phyloP scores from a whole-genome alignment of 2,329 filamentous ascomycete genomes.

The Magnaporthiopsis poae region DNA sequence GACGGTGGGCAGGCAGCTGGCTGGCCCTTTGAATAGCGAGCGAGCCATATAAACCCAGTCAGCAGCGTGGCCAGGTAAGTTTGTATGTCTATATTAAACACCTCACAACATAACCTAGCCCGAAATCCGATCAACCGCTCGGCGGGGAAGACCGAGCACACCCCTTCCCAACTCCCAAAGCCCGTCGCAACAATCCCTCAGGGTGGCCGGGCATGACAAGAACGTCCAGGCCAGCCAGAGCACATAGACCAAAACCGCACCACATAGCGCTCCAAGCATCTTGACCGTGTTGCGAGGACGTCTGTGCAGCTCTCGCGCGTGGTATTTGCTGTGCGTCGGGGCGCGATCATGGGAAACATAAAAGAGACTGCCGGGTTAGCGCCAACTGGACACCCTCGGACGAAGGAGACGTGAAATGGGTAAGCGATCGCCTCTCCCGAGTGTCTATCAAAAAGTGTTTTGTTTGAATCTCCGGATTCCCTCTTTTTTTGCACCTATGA shows the following conservation, averaged over 20 bases:
- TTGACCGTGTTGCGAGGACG: conserved; percentile 24
- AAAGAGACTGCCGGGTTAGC: not conserved
- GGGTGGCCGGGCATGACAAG: not conserved
- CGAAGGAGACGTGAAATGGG: not conserved
- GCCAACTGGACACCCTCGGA: not conserved
- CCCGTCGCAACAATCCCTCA: too few relatives aligned
- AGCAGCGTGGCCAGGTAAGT: conserved; percentile 4
- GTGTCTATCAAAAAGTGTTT: not conserved
- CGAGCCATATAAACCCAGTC: conserved; percentile 11
- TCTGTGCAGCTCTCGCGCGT: not conserved
- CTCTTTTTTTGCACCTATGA: too few relatives aligned
- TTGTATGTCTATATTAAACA: not conserved
- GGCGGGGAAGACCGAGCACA: too few relatives aligned
- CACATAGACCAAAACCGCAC: not conserved
- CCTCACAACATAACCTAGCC: too few relatives aligned
- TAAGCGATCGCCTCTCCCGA: too few relatives aligned
- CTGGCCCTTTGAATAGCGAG: conserved; percentile 12
- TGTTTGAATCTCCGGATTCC: not conserved
- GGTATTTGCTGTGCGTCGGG: not conserved
- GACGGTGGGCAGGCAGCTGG: conserved; percentile 23
- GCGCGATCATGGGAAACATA: not conserved
- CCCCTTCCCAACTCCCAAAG: too few relatives aligned
- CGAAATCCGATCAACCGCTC: too few relatives aligned
- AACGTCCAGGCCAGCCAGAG: not conserved
- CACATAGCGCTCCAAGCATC: conserved; percentile 24